A percentile compares a stretch with the other conserved stretches of the same genome.
Evolutionary conservation across 202 grass and related monocot genomes (phyloP).

Genomic region (Panicum virgatum): DNA sequence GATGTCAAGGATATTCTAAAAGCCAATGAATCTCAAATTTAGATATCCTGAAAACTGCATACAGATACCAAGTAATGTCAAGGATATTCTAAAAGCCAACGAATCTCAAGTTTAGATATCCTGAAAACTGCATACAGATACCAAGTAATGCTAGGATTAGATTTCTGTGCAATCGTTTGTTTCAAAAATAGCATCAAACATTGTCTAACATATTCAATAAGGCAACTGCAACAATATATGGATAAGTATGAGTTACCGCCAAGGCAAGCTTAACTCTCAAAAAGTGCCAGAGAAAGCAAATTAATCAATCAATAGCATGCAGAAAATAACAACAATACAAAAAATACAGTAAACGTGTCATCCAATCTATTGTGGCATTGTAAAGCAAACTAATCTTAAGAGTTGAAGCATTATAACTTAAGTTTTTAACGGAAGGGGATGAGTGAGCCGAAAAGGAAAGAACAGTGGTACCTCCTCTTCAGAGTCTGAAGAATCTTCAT

Average conservation of each 20-base stretch:
- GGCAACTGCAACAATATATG: not conserved
- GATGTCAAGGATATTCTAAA: not conserved
- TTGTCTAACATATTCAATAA: not conserved
- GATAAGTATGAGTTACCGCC: not conserved
- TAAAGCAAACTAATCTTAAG: not conserved
- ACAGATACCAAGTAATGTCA: not conserved
- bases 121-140: not conserved
- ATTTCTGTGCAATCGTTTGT: not conserved
- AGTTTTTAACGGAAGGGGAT: not conserved
- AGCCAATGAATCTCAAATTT: not conserved
- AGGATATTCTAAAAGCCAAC: not conserved
- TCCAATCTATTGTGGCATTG: not conserved
- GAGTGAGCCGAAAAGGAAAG: not conserved
- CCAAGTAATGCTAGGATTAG: not conserved
- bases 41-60: not conserved
- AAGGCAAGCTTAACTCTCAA: not conserved
- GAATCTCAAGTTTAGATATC: not conserved
- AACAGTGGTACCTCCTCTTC: slow-evolving; percentile 63
- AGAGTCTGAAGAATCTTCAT: slow-evolving; percentile 71
- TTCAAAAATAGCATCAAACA: not conserved
- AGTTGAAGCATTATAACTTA: not conserved
- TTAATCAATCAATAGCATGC: not conserved
- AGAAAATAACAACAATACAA: not conserved
- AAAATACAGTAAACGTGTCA: not conserved
- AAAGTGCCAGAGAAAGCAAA: not conserved